Evolutionary conservation across 2,329 filamentous ascomycete species (phyloP).

Genomic region (Exophiala xenobiotica): DNA sequence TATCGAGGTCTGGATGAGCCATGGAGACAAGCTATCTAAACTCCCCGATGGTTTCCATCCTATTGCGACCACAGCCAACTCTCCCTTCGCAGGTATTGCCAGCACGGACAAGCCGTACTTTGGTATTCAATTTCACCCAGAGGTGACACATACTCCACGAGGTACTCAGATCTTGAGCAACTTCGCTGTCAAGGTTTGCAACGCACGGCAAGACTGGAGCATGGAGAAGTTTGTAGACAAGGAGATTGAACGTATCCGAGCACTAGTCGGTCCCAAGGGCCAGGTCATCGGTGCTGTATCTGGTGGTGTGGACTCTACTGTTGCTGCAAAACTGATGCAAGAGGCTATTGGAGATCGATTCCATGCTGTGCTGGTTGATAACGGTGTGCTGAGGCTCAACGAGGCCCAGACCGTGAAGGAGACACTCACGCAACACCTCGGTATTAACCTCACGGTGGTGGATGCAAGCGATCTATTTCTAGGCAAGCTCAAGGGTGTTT

Average conservation of each 20-base stretch:
- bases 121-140: constrained; percentile 87
- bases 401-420: constrained; percentile 81
- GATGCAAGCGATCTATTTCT: constrained; percentile 78
- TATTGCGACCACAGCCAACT: constrained; percentile 73
- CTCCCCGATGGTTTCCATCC: constrained; percentile 72
- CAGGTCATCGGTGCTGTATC: constrained; percentile 80
- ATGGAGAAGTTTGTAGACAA: constrained; percentile 81
- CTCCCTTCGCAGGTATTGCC: constrained; percentile 71
- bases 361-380: constrained; percentile 82
- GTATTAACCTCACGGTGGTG: constrained; percentile 86
- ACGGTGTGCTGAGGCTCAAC: constrained; percentile 79
- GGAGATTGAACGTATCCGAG: constrained; percentile 76
- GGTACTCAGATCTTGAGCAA: constrained; percentile 74
- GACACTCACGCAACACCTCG: constrained; percentile 73
- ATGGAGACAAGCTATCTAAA: constrained; percentile 77
- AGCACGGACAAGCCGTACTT: constrained; percentile 64
- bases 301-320: constrained; percentile 87
- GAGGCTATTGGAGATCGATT: constrained; percentile 84
- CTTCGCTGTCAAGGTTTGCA: constrained; percentile 81
- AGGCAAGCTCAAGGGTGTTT: constrained; percentile 69
- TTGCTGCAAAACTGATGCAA: constrained; percentile 81
- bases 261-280: constrained; percentile 74
- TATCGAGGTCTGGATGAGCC: constrained; percentile 79
- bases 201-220: constrained; percentile 72
- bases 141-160: constrained; percentile 70